Percentiles rank a stretch among this genome's conserved stretches.
These are phyloP conservation scores for Ambrosia hybrid DNA, from an alignment of 140 eudicot genomes.

Conservation along the genomic window DNA sequence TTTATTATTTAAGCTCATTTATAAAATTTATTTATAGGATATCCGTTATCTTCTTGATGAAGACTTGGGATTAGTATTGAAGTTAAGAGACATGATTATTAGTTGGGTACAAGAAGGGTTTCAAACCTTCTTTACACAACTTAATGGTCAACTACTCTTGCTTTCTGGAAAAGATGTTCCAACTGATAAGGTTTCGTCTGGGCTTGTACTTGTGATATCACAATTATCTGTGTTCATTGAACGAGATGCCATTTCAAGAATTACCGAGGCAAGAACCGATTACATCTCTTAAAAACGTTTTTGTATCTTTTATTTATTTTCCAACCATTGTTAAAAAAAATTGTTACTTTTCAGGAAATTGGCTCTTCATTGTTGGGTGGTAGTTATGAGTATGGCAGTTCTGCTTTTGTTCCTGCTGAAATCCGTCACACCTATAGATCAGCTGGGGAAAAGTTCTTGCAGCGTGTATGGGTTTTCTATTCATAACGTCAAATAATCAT, in stretches of 20 bases:
- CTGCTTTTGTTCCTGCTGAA: constrained; percentile 95
- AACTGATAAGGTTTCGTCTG: constrained; percentile 64
- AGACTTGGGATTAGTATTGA: constrained; percentile 54
- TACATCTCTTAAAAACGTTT: neutral
- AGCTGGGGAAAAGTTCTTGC: constrained; percentile 87
- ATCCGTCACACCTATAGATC: constrained; percentile 72
- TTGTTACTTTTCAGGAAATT: constrained; percentile 60
- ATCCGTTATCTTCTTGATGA: constrained; percentile 78
- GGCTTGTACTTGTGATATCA: constrained; percentile 90
- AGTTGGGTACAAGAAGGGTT: constrained; percentile 97
- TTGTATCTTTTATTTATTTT: constrained; percentile 6
- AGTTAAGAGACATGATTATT: constrained; percentile 60
- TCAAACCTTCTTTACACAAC: constrained; percentile 71
- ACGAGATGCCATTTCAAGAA: constrained; percentile 80
- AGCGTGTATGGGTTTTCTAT: constrained; percentile 56
- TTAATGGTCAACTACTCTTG: constrained; percentile 56
- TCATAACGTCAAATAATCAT: neutral
- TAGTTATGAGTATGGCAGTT: constrained; percentile 71
- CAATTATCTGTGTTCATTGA: constrained; percentile 74
- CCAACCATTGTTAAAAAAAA: neutral
- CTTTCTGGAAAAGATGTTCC: constrained; percentile 64
- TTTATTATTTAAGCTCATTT: neutral
- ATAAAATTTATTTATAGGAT: constrained; percentile 43
- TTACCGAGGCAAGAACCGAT: constrained; percentile 71
- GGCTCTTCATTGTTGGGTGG: constrained; percentile 83